phyloP scores from a whole-genome alignment of 768 basidiomycete species.

The Cystobasidium ongulense region DNA sequence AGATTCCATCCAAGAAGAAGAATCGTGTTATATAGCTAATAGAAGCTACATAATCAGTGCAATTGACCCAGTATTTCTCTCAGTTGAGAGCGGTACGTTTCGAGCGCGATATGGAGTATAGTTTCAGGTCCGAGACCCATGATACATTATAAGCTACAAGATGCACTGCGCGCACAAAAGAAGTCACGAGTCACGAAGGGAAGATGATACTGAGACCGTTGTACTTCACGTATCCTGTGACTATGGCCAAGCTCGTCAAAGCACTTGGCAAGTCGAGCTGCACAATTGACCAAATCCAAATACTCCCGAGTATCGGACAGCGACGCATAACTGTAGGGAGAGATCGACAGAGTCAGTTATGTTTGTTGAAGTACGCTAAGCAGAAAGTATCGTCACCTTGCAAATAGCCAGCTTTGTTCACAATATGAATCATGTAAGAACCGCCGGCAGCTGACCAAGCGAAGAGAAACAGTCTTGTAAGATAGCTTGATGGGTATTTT shows the following conservation, averaged over 20 bases:
- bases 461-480: conserved; percentile 1
- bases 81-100: no score
- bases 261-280: conserved; percentile 23
- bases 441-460: conserved; percentile 9
- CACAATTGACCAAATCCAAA: conserved; percentile 29
- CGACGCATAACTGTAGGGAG: conserved; percentile 22
- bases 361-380: not conserved
- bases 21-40: no score
- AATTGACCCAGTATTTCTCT: no score
- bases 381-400: conserved; percentile 2
- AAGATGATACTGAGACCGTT: conserved; percentile 25
- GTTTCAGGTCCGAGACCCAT: no score
- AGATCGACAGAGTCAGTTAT: not conserved
- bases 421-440: conserved; percentile 19
- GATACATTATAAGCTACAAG: not conserved
- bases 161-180: not conserved
- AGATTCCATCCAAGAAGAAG: no score
- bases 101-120: no score
- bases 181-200: no score
- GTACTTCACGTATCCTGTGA: conserved; percentile 15
- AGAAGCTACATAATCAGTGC: no score
- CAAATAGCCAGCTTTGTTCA: conserved; percentile 11
- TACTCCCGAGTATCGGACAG: conserved; percentile 8
- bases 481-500: not conserved
- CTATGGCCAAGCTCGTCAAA: conserved; percentile 8